These are phyloP conservation scores for Podaxis mareebaensis DNA, from an alignment of 768 basidiomycete genomes.

Conservation along the genomic window DNA sequence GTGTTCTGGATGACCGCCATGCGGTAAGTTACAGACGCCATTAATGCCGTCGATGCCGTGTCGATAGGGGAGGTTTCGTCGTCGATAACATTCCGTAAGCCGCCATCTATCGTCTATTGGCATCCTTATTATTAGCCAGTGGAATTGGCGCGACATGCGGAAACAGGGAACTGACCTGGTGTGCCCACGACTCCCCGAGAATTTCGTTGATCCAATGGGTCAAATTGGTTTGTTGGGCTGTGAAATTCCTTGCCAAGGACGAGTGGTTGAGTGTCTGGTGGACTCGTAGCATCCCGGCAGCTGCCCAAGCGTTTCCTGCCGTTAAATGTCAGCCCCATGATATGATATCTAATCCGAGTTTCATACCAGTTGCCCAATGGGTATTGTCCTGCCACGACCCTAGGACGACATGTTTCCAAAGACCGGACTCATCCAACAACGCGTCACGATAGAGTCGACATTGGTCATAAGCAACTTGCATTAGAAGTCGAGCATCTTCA, in stretches of 20 bases:
- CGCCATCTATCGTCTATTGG: conserved; percentile 40
- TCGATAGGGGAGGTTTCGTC: conserved; percentile 53
- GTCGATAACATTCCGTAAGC: conserved; percentile 55
- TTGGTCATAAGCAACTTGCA: conserved; percentile 58
- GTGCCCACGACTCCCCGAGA: conserved; percentile 39
- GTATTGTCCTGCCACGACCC: conserved; percentile 47
- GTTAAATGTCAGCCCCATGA: neutral
- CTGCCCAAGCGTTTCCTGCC: conserved; percentile 66
- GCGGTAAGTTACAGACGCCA: conserved; percentile 58
- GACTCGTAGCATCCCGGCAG: conserved; percentile 64
- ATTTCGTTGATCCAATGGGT: conserved; percentile 58
- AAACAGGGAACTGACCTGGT: conserved; percentile 36
- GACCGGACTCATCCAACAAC: conserved; percentile 44
- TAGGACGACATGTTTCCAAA: conserved; percentile 58
- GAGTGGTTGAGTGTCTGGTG: conserved; percentile 52
- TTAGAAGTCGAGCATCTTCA: conserved; percentile 30
- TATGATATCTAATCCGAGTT: neutral
- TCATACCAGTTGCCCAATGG: conserved; percentile 58
- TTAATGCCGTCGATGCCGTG: conserved; percentile 54
- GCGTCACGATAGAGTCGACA: conserved; percentile 56
- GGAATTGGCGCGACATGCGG: neutral
- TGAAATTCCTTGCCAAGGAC: conserved; percentile 34
- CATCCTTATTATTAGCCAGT: neutral
- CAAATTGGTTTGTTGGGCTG: conserved; percentile 42
- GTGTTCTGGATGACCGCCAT: conserved; percentile 45